Conservation (phyloP, 2,329 filamentous ascomycete species). For the Graphilbum ipis-grandicollis region DNA sequence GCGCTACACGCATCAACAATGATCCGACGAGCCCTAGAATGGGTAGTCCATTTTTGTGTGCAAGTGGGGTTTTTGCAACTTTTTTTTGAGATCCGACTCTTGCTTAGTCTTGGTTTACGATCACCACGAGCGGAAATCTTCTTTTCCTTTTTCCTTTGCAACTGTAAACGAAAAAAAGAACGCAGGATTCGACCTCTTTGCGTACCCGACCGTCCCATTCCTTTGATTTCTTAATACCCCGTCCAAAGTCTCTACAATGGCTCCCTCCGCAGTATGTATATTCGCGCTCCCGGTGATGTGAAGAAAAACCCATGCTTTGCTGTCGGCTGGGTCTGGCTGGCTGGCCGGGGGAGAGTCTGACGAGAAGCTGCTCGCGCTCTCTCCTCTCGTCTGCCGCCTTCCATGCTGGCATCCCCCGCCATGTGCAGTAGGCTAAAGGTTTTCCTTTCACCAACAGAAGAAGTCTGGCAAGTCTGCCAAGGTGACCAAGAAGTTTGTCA, state of each 20-base stretch:
- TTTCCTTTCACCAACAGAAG: constrained; percentile 36
- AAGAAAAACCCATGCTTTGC: background rate
- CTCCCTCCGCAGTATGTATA: constrained; percentile 73
- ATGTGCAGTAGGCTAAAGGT: constrained; percentile 92
- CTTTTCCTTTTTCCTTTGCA: too few relatives aligned
- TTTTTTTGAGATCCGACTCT: too few relatives aligned
- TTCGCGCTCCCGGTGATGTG: constrained; percentile 14
- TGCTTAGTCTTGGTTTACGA: too few relatives aligned
- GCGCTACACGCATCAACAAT: background rate
- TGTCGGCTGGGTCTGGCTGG: background rate
- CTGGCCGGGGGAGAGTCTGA: too few relatives aligned
- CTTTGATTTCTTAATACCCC: constrained; percentile 17
- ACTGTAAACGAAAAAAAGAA: too few relatives aligned
- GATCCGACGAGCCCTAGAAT: constrained; percentile 1
- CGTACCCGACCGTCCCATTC: too few relatives aligned
- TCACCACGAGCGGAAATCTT: too few relatives aligned
- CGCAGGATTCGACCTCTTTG: constrained; percentile 74
- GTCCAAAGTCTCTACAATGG: constrained; percentile 43
- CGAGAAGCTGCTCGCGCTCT: too few relatives aligned
- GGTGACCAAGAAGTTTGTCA: constrained; percentile 93
- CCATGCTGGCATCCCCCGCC: too few relatives aligned
- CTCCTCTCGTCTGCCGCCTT: too few relatives aligned
- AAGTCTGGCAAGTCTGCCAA: constrained; percentile 51
- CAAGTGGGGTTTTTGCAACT: constrained; percentile 3
- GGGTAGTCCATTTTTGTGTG: background rate